A percentile compares a stretch with the other conserved stretches of the same genome.
phyloP scores from a whole-genome alignment of 441 rosid species.

The Gossypium gossypioides region DNA sequence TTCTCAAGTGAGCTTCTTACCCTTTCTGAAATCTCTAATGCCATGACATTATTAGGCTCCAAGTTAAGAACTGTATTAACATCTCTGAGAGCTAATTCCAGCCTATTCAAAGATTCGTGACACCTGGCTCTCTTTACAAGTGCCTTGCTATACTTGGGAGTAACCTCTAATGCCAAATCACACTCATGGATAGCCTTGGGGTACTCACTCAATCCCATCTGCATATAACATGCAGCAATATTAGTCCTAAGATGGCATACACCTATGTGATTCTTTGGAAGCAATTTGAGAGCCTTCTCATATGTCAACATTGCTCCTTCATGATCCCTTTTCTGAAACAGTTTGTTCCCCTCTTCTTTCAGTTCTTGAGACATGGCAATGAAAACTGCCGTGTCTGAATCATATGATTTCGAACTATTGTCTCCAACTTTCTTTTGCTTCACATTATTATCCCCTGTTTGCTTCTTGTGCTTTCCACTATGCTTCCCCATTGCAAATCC shows the following conservation, averaged over 20 bases:
- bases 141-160: conserved; percentile 47
- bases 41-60: conserved; percentile 54
- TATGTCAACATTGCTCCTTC: conserved; percentile 48
- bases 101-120: conserved; percentile 52
- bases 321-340: conserved; percentile 53
- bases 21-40: conserved; percentile 45
- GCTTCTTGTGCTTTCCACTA: conserved; percentile 31
- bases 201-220: conserved; percentile 46
- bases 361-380: conserved; percentile 40
- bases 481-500: conserved; percentile 39
- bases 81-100: conserved; percentile 53
- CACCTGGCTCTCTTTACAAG: conserved; percentile 61
- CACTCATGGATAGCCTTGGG: conserved; percentile 46
- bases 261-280: conserved; percentile 42
- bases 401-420: conserved; percentile 21
- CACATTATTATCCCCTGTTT: conserved; percentile 21
- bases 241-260: conserved; percentile 46
- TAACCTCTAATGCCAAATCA: conserved; percentile 44
- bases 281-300: conserved; percentile 51
- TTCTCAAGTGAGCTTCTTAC: conserved; percentile 35
- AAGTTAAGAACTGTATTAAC: conserved; percentile 36
- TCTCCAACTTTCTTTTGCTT: conserved; percentile 26
- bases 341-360: conserved; percentile 54
- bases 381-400: conserved; percentile 32
- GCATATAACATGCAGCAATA: conserved; percentile 66